Base-by-base conservation (phyloP, 495 filamentous ascomycete genomes). In the Aspergillus biplanus region DNA sequence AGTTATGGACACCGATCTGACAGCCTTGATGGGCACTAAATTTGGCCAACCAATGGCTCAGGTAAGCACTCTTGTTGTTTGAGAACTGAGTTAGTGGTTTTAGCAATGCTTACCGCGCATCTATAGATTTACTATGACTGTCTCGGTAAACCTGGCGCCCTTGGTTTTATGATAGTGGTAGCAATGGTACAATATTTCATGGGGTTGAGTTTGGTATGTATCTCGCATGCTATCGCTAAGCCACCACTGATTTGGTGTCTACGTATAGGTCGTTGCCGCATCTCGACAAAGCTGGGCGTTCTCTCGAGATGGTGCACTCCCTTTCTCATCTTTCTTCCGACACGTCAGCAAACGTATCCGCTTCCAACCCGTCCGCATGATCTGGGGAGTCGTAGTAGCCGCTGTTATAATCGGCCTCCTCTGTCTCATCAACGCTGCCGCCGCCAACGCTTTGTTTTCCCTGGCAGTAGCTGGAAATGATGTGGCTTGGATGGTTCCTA, bases 401-500 rank as follows among this genome's bases (percentile, higher is more conserved):
- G 75, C 83, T 15, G 73, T 80, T 5, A 55, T 88, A 9, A 80
- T 89, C 34, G 87, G 87, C 18, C 78, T 89, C 1, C 77, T 89
- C 27, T 82, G 73, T 3, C 73, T 89, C 1, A 88, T 89, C 62
- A 82, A 83, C 34, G 74, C 77, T 6, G 86, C 86, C 1, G 85
- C 87, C 6, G 79, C 86, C 0, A 79, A 78, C 44, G 87, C 87
- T 0, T 75, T 89, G 6, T 89, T 89, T 74, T 86, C 83, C 3
- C 82, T 89, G 8, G 82, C 82, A 3, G 84, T 88, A 6, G 85
- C 86, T 1, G 85, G 80, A 4, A 87, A 88, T 64, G 82, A 88
- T 57, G 70, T 89, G 6, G 84, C 87, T 3, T 90, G 86, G 86
- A 74, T 81, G n/a, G 80, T 76, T 1, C 87, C 88, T 1, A 89